phyloP scores from a whole-genome alignment of 2,329 filamentous ascomycete genomes.

The Geosmithia morbida region DNA sequence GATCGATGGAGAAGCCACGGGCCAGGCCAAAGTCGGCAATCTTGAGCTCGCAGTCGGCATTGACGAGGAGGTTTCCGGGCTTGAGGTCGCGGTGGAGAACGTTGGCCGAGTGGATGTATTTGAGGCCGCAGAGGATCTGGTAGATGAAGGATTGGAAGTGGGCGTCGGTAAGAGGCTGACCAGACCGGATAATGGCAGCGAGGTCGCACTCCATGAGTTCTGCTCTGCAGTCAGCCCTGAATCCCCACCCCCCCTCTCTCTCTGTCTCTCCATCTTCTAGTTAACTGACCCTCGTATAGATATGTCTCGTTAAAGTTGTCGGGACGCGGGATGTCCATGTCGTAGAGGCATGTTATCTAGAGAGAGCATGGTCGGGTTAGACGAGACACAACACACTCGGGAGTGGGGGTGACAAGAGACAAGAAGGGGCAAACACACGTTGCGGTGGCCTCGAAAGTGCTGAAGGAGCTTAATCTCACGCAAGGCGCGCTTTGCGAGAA shows the following conservation, averaged over 20 bases:
- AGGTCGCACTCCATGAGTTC: slow-evolving; percentile 99
- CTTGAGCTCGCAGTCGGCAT: slow-evolving; percentile 98
- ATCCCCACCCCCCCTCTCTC: neutral
- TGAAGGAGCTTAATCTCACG: slow-evolving; percentile 97
- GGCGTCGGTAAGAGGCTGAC: slow-evolving; percentile 91
- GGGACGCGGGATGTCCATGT: slow-evolving; percentile 97
- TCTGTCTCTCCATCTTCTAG: neutral
- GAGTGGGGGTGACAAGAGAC: neutral
- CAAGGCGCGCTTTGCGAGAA: slow-evolving; percentile 91
- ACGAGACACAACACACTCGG: neutral
- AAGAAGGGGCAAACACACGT: slow-evolving; percentile 37
- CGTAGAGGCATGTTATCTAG: slow-evolving; percentile 95
- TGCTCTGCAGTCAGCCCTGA: slow-evolving; percentile 18
- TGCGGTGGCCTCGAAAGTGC: slow-evolving; percentile 86
- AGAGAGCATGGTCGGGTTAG: neutral
- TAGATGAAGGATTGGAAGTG: slow-evolving; percentile 99
- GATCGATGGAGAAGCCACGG: slow-evolving; percentile 90
- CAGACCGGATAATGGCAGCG: slow-evolving; percentile 93
- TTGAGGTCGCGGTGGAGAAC: slow-evolving; percentile 95
- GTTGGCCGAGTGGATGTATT: slow-evolving; percentile 98
- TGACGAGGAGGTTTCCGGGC: slow-evolving; percentile 92
- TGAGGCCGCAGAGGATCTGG: slow-evolving; percentile 95
- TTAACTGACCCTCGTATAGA: slow-evolving; percentile 74
- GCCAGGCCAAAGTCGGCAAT: slow-evolving; percentile 97
- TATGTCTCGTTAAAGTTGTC: slow-evolving; percentile 99